These are phyloP conservation scores for Aureobasidium melanogenum DNA, from an alignment of 2,329 filamentous ascomycete genomes.

Conservation along the genomic window DNA sequence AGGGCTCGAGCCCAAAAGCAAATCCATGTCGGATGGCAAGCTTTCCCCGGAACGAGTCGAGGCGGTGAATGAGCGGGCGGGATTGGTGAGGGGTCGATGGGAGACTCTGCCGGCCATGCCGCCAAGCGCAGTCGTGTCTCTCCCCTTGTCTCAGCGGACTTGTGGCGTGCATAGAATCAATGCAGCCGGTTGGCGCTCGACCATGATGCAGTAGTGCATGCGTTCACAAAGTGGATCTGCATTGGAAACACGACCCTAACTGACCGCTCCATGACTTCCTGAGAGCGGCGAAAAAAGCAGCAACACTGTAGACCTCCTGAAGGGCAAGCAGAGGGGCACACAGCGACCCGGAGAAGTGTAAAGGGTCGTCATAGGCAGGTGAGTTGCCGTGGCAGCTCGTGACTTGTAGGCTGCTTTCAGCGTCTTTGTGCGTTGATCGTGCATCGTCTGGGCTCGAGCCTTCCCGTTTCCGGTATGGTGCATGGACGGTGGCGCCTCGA, in stretches of 20 bases:
- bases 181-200: slow-evolving; percentile 12
- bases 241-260: neutral
- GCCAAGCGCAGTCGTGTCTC: slow-evolving; percentile 3
- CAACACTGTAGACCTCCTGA: neutral
- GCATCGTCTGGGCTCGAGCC: neutral
- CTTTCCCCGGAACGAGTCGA: slow-evolving; percentile 8
- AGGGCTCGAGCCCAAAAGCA: slow-evolving; percentile 5
- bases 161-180: slow-evolving; percentile 9
- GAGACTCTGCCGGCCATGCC: neutral
- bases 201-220: slow-evolving; percentile 11
- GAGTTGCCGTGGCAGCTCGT: slow-evolving; percentile 10
- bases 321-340: neutral
- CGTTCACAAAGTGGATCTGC: slow-evolving; percentile 5
- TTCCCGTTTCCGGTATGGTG: neutral
- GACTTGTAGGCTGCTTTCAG: slow-evolving; percentile 7
- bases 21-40: neutral
- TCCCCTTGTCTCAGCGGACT: slow-evolving; percentile 9
- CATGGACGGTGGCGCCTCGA: neutral
- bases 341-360: neutral
- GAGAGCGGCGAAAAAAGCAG: neutral
- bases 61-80: slow-evolving; percentile 6
- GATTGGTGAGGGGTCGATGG: slow-evolving; percentile 8
- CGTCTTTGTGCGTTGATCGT: slow-evolving; percentile 5
- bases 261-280: neutral
- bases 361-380: slow-evolving; percentile 5